Base-by-base conservation (phyloP, 768 basidiomycete species). In the Polyporus arcularius region DNA sequence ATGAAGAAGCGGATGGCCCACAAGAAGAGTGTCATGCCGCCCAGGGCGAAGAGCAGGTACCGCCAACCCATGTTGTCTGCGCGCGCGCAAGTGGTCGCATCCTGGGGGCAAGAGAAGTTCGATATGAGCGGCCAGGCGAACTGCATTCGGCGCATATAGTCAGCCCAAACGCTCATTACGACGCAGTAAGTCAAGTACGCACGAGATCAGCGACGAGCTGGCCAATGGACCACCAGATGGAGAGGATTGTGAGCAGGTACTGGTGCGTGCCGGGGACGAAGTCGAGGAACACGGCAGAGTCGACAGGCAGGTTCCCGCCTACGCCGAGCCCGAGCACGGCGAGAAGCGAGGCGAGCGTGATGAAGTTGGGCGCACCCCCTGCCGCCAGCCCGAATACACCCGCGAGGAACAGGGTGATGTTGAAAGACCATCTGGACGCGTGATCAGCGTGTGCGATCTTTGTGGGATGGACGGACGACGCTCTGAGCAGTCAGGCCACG, bases 11-110 rank as follows among this genome's bases (percentile, higher is more conserved):
- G 81, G 62, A 82, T 58, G 11, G 67, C 73, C 78, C 82, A 85
- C n/a, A 85, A 70, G 54, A 84, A 59, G 40, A 87, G 73, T 28
- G 78, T 83, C 42, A 85, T 61, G 9, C 76, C 83, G 3, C 85
- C 83, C 41, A 85, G 78, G 0, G 77, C 76, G 68, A 83, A 79
- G 35, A 85, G 71, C 28, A 85, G 77, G 66, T 86, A 86, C 31
- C 86, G 75, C 85, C 86, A 87, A 26, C 86, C 85, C 85, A 84
- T 86, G 63, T 86, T 87, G 18, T 80, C 63, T 3, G 75, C 68
- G 50, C 73, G 77, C 40, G 75, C 59, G 61, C 82, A 82, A 3
- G 73, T 65, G 6, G 70, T 64, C 0, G 76, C 55, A 2, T 66
- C 55, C 46, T 65, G 67, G 1, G 73, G 32, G 61, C 85, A 86